Evolutionary conservation across 352 stramenopile species (phyloP), one percentile per base, ranked within the genome.

Genomic region (Phytophthora cajani): DNA sequence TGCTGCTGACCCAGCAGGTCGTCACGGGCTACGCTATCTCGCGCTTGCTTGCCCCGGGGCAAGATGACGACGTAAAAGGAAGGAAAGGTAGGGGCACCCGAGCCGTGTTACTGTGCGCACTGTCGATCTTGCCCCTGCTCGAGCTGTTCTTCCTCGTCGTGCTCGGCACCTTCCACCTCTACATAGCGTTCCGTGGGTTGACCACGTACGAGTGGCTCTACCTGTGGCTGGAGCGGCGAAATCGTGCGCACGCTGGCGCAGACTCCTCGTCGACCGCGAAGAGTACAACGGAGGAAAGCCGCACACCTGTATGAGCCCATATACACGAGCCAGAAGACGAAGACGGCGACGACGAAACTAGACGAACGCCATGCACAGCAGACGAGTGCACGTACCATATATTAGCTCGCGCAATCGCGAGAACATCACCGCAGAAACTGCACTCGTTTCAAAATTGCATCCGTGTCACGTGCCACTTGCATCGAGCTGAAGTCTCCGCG

Each of bases 181-280:
- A 90, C 60, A 74, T 94, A 27, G 80, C 67, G 21, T 77, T 72
- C 54, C 77, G 69, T 10, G 81, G 79, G 9, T 38, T 90, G 44
- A 74, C 67, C 32, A 92, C 84, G 10, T 78, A 90, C 64, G 82
- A 88, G 67, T 90, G 79, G 62, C 70, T 92, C n/a, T 79, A 82
- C 51, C 71, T 80, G 32, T 81, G 74, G 62, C 65, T 78, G 30
- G 66, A 76, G 51, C 38, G 55, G 23, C 60, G 66, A 63, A 25
- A 63, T 49, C n/a, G 33, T 14, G n/a, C 61, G n/a, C 60, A 19
- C 21, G 27, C 38, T 53, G 38, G 36, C 19, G 36, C 27, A 14
- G 44, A 49, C 23, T 56, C 36, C n/a, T 50, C 57, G 19, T 68
- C 36, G 12, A 46, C 23, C 16, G 10, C 27, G 10, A 51, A 25